These are phyloP conservation scores for Claviceps fusiformis DNA, from an alignment of 2,329 filamentous ascomycete genomes.

Conservation along the genomic window DNA sequence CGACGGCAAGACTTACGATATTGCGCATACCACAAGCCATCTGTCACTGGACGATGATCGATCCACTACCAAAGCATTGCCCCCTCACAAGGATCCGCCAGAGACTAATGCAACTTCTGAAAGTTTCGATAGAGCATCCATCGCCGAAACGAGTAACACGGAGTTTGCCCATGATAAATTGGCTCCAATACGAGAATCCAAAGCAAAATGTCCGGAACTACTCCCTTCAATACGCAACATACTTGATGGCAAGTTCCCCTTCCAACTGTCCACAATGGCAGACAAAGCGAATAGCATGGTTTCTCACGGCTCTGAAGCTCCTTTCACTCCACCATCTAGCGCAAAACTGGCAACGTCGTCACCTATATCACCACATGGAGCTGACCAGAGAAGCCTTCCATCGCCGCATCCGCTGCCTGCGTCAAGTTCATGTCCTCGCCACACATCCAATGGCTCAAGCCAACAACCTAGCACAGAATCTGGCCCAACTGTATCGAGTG, in stretches of 20 bases:
- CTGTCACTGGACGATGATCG: conserved; percentile 22
- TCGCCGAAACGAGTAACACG: conserved; percentile 6
- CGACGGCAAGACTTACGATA: conserved; percentile 14
- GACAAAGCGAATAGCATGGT: conserved; percentile 18
- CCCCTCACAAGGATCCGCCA: conserved; percentile 2
- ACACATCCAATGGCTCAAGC: conserved; percentile 16
- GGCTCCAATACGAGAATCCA: conserved; percentile 24
- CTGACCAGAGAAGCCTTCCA: conserved; percentile 29
- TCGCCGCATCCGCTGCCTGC: conserved; percentile 32
- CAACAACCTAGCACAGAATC: conserved; percentile 28
- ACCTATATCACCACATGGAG: conserved; percentile 36
- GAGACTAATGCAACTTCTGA: conserved; percentile 6
- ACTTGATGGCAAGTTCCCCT: conserved; percentile 19
- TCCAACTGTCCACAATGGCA: conserved; percentile 16
- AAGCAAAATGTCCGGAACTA: too few species aligned
- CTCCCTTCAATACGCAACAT: conserved; percentile 27
- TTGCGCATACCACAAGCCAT: conserved; percentile 17
- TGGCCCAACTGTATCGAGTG: conserved; percentile 28
- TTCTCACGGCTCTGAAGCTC: conserved; percentile 12
- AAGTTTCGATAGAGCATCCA: conserved; percentile 12
- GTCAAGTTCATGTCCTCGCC: conserved; percentile 26
- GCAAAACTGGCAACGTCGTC: conserved; percentile 23
- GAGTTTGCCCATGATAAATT: conserved; percentile 16
- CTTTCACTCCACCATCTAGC: conserved; percentile 23
- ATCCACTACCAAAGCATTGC: conserved; percentile 6